Base-by-base conservation (phyloP, 129 eudicot species). In the Tagetes erecta region DNA sequence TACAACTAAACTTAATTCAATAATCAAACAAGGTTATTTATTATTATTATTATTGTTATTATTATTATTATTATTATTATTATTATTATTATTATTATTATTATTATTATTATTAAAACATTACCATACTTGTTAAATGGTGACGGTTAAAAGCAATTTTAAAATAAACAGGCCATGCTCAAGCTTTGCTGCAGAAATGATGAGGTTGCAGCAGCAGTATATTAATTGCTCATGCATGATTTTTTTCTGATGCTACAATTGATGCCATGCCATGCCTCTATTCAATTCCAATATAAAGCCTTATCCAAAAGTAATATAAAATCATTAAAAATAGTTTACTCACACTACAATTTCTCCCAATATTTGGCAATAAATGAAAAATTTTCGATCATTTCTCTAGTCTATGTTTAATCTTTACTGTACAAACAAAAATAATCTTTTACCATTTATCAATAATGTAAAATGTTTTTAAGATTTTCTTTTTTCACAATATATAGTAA, bases 151-250 rank as follows among this genome's bases (percentile, higher is more conserved):
- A 68, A 34, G 68, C 62, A 35, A 77, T 68, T 56, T 56, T 3
- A 72, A 40, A 51, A 57, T 27, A 14, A 58, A 59, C 36, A 34
- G 51, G 45, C 64, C 62, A 47, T 74, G 55, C 40, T 33, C 30
- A 30, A 62, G 12, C 8, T 11, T 27, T 45, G 78, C 70, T 58
- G 74, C 70, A 69, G 68, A 39, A 31, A 14, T 6, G 9, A 55
- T 56, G 70, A 77, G 60, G 55, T 59, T 31, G 65, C 76, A 78
- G 76, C 31, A 45, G 65, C 76, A 78, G 76, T 39, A 45, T 12
- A 78, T 70, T 78, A 11, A 59, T 27, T 59, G 47, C 49, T 57
- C 39, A 56, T 67, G 39, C 49, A 35, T 67, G 60, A 37, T 13
- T 41, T 42, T 67, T 67, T 5, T 57, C 41, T 76, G 9, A 68